A percentile compares a stretch with the other conserved stretches of the same genome.
Conservation (phyloP, 2,329 filamentous ascomycete genomes). For the Nemania sp. region DNA sequence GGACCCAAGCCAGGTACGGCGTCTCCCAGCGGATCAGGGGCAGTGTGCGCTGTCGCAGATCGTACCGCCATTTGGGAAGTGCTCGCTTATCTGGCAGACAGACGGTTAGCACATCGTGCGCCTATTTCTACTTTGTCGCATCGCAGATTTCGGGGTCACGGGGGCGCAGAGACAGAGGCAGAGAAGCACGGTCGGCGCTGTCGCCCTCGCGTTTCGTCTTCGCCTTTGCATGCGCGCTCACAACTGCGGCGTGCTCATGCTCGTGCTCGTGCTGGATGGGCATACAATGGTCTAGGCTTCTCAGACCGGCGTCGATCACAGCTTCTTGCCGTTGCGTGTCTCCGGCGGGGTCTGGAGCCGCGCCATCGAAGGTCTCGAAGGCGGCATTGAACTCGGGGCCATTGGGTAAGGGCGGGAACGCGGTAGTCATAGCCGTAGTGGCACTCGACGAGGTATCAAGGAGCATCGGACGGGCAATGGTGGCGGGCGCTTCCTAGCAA, state of each 20-base stretch:
- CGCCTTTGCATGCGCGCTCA: too few relatives aligned
- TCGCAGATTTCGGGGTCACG: too few relatives aligned
- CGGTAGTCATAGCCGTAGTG: conserved; percentile 42
- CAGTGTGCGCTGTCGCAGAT: conserved; percentile 76
- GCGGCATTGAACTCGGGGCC: conserved; percentile 37
- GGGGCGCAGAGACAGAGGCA: too few relatives aligned
- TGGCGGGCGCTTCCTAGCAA: conserved; percentile 9
- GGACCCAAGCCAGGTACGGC: conserved; percentile 85
- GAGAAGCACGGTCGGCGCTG: too few relatives aligned
- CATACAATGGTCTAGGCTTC: conserved; percentile 76
- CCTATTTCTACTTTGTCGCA: neutral
- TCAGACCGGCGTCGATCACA: conserved; percentile 72
- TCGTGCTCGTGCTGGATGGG: conserved; percentile 3
- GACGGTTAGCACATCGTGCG: conserved; percentile 17
- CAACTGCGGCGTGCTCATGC: neutral
- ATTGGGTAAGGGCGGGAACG: conserved; percentile 36
- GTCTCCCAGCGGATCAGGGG: conserved; percentile 94
- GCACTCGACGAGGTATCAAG: too few relatives aligned
- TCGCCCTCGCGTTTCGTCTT: too few relatives aligned
- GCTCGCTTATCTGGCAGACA: conserved; percentile 70
- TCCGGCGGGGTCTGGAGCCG: conserved; percentile 15
- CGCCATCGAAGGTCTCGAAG: conserved; percentile 19
- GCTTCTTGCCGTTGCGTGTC: conserved; percentile 30
- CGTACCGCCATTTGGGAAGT: conserved; percentile 87
- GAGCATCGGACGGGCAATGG: too few relatives aligned